These are phyloP conservation scores for Colletotrichum sidae DNA, from an alignment of 2,329 filamentous ascomycete species.

Conservation along the genomic window DNA sequence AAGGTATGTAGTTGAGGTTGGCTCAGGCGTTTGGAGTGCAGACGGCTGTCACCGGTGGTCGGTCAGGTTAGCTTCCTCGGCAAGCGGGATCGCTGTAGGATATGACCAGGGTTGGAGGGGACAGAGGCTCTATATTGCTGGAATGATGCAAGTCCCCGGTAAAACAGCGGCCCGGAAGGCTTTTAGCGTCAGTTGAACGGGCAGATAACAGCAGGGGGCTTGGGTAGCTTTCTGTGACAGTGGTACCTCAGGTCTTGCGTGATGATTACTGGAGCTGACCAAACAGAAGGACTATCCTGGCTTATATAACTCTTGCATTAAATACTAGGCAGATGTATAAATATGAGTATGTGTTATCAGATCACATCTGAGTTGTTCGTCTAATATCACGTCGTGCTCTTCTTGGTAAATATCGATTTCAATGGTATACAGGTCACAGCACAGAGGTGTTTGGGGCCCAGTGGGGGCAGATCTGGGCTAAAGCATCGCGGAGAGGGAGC, in stretches of 20 bases:
- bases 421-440: too few relatives aligned
- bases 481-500: conserved; percentile 8
- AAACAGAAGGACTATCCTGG: too few relatives aligned
- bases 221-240: conserved; percentile 1
- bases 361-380: too few relatives aligned
- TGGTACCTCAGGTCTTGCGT: too few relatives aligned
- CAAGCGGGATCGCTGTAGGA: conserved; percentile 6
- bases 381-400: too few relatives aligned
- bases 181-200: neutral
- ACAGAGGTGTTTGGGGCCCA: too few relatives aligned
- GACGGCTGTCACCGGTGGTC: conserved; percentile 7
- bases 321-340: too few relatives aligned
- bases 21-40: neutral
- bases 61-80: conserved; percentile 11
- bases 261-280: too few relatives aligned
- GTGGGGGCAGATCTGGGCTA: conserved; percentile 14
- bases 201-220: conserved; percentile 2
- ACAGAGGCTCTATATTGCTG: conserved; percentile 4
- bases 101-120: neutral
- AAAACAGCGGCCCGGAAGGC: conserved; percentile 31
- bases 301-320: too few relatives aligned
- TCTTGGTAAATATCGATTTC: too few relatives aligned
- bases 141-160: conserved; percentile 18
- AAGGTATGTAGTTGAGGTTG: conserved; percentile 2
- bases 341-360: too few relatives aligned